These are phyloP conservation scores for barrel medic (Medicago truncatula) DNA, from an alignment of 306 rosid species.

Conservation along the genomic window DNA sequence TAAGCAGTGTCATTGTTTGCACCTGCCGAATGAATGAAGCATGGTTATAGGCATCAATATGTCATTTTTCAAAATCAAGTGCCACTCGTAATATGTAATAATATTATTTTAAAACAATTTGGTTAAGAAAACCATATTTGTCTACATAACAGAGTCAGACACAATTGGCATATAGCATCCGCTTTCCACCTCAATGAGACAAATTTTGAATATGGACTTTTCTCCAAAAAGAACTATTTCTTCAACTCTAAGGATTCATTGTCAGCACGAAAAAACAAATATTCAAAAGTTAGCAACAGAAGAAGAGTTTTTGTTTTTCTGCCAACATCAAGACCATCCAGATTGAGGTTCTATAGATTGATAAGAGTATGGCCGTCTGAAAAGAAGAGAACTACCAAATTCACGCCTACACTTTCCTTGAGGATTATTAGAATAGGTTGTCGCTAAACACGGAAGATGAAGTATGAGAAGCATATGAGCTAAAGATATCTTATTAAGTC, in stretches of 20 bases:
- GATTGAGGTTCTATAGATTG: too few species aligned
- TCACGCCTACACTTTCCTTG: constrained; percentile 3
- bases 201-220: background rate
- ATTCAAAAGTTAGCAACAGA: constrained; percentile 8
- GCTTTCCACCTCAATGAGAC: constrained; percentile 29
- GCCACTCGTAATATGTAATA: background rate
- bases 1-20: constrained; percentile 20
- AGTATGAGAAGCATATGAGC: constrained; percentile 9
- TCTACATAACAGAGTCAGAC: constrained; percentile 36
- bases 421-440: background rate
- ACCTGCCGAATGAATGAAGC: constrained; percentile 8
- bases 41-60: constrained; percentile 26
- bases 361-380: background rate
- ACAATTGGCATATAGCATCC: constrained; percentile 13
- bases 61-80: constrained; percentile 24
- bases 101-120: constrained; percentile 2
- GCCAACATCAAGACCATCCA: too few species aligned
- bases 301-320: too few species aligned
- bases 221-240: constrained; percentile 6
- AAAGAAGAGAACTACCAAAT: constrained; percentile 26
- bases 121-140: constrained; percentile 19
- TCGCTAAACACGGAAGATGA: background rate
- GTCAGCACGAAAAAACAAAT: background rate
- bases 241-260: constrained; percentile 14
- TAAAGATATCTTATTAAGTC: background rate